These are phyloP conservation scores for Colletotrichum sp. DNA, from an alignment of 2,329 filamentous ascomycete genomes.

Conservation along the genomic window DNA sequence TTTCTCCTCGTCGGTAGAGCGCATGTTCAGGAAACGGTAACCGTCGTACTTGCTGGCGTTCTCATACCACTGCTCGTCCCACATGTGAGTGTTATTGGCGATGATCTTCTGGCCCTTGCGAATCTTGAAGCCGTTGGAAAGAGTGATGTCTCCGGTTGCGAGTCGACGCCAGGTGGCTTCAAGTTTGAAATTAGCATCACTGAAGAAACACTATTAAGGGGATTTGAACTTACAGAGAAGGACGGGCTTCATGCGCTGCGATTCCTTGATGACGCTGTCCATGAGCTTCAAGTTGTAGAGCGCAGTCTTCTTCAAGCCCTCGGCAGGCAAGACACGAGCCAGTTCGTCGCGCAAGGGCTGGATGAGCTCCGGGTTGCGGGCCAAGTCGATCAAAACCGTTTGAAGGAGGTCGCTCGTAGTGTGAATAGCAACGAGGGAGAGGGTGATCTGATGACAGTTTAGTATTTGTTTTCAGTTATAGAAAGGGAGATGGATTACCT, in stretches of 20 bases:
- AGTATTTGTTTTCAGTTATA: too few relatives aligned
- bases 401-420: conserved; percentile 25
- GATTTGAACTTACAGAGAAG: conserved; percentile 10
- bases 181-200: too few relatives aligned
- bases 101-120: conserved; percentile 23
- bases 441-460: neutral
- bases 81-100: conserved; percentile 22
- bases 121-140: conserved; percentile 23
- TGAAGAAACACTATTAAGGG: neutral
- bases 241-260: conserved; percentile 27
- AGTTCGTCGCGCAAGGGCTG: conserved; percentile 26
- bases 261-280: conserved; percentile 30
- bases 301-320: conserved; percentile 24
- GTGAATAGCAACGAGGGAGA: conserved; percentile 27
- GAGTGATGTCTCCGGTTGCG: conserved; percentile 15
- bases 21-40: conserved; percentile 23
- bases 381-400: conserved; percentile 25
- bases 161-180: conserved; percentile 14
- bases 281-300: conserved; percentile 27
- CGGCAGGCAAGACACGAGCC: conserved; percentile 17
- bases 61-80: conserved; percentile 21
- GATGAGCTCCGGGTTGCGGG: conserved; percentile 23
- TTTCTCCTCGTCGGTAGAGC: conserved; percentile 25
- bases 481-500: neutral
- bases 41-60: conserved; percentile 24